Base-by-base conservation (phyloP, 805 yeast genomes). In the Lipomyces anomalus region DNA sequence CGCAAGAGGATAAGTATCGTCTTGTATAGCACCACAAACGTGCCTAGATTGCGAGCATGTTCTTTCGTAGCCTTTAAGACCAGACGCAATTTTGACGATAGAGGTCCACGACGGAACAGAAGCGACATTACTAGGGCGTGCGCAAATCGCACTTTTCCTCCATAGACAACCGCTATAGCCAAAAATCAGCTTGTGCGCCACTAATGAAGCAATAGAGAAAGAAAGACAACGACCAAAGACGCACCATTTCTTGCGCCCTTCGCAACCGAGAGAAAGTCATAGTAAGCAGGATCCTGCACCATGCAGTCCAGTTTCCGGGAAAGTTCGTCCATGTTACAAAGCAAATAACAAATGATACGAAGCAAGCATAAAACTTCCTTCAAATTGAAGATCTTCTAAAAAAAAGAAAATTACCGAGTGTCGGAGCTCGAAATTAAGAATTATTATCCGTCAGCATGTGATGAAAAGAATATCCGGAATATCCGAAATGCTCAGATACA, bases 71-170 rank as follows among this genome's bases (percentile, higher is more conserved):
- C 79, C 41, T 60, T 66, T 28, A 77, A 50, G 23, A 79, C 75
- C 32, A 71, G 70, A 34, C 58, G 54, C 37, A 76, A 49, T 46
- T 80, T 62, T n/a, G 73, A 72, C 40, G 57, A 53, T 28, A 71
- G 30, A 1, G 78, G 73, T 3, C 81, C 81, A 30, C 71, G 67
- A 38, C 76, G 65, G 58, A 78, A 80, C 22, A 80, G 65, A 28
- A 78, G 61, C 39, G 76, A 74, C 63, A 79, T 79, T 38, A 79
- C 85, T 40, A 79, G 59, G 1, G 84, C 80, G 61, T 79, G 85
- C 40, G 79, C 73, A 57, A 80, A 78, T 40, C 85, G 66, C 33
- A 79, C 64, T 54, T 75, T 72, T 3, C 80, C 80, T 1, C 85
- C 85, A 50, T 79, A 79, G 4, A 76, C 78, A 4, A 74, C 65